phyloP scores from a whole-genome alignment of 257 asterid species.

The Ajuga chamaepitys region DNA sequence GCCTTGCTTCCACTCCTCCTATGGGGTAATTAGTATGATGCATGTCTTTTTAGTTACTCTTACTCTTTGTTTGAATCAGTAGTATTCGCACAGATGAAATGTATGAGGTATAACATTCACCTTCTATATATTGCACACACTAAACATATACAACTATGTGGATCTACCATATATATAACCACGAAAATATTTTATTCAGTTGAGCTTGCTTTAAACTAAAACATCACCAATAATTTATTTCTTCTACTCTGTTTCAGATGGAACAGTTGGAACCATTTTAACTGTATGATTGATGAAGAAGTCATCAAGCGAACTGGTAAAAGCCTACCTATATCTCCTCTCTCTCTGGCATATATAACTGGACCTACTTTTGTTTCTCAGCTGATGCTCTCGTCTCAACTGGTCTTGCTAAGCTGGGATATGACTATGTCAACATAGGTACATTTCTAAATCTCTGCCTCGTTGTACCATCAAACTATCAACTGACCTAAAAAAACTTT shows the following conservation, averaged over 20 bases:
- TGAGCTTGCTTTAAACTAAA: not conserved
- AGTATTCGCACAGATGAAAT: not conserved
- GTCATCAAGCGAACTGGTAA: constrained; percentile 60
- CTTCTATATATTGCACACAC: too few relatives aligned
- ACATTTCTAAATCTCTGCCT: not conserved
- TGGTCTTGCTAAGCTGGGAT: constrained; percentile 71
- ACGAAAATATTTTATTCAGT: too few relatives aligned
- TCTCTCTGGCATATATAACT: not conserved
- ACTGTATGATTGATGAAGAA: constrained; percentile 54
- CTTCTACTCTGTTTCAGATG: constrained; percentile 33
- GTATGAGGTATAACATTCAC: too few relatives aligned
- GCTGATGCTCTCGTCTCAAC: constrained; percentile 86
- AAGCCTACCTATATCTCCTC: not conserved
- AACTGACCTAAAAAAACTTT: constrained; percentile 1
- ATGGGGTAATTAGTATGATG: constrained; percentile 41
- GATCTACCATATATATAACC: too few relatives aligned
- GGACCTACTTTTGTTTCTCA: constrained; percentile 15
- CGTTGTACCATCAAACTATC: not conserved
- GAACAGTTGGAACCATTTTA: constrained; percentile 87
- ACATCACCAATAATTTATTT: not conserved
- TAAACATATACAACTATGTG: too few relatives aligned
- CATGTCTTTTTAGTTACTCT: too few relatives aligned
- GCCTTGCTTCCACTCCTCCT: constrained; percentile 41
- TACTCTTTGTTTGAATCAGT: not conserved
- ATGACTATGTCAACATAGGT: constrained; percentile 76